phyloP scores from a whole-genome alignment of 2,329 filamentous ascomycete species.

The Colletotrichum neosansevieriae region DNA sequence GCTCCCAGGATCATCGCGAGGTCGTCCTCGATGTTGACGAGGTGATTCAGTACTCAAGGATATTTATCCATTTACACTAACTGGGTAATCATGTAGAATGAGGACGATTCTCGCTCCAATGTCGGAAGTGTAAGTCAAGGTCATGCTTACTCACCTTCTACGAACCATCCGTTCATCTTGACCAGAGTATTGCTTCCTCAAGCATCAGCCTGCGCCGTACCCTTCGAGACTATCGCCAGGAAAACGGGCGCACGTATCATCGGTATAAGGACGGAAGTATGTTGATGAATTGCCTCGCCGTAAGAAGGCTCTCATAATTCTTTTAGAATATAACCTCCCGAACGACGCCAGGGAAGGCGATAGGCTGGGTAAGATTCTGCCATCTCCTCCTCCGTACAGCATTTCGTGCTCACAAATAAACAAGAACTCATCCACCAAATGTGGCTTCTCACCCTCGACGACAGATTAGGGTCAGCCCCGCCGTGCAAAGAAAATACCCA shows the following conservation, averaged over 20 bases:
- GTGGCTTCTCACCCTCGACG: constrained; percentile 47
- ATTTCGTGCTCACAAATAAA: neutral
- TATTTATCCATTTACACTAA: no score
- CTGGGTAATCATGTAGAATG: no score
- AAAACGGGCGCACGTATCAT: neutral
- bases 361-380: constrained; percentile 1
- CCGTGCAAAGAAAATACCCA: constrained; percentile 36
- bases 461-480: constrained; percentile 47
- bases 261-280: neutral
- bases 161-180: no score
- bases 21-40: no score
- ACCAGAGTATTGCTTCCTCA: neutral
- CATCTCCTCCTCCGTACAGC: no score
- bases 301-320: neutral
- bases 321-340: constrained; percentile 21
- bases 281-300: neutral
- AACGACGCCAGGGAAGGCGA: constrained; percentile 30
- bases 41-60: no score
- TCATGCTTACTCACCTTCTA: no score
- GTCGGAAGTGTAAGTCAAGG: no score
- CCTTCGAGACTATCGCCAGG: neutral
- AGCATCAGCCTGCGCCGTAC: neutral
- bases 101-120: no score
- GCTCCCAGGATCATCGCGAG: no score
- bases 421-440: constrained; percentile 53